Base-by-base conservation (phyloP, 1,284 basidiomycete species). In the Leccinum solheimii region DNA sequence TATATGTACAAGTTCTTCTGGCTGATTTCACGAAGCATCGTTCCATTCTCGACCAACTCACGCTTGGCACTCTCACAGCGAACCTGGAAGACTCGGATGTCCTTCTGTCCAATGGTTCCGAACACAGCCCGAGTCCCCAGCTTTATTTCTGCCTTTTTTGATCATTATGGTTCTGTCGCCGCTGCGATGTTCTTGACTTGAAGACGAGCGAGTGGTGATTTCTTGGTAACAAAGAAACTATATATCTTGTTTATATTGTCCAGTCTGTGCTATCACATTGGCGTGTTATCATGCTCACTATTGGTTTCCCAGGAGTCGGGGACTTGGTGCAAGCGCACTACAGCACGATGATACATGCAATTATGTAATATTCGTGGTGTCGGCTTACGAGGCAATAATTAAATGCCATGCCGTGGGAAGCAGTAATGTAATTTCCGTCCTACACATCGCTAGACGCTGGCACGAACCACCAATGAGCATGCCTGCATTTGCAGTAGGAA, bases 251-350 rank as follows among this genome's bases (percentile, higher is more conserved):
- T n/a, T 0, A 4, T 40, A 40, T 2, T 11, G 32, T 32, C 14
- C 36, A 16, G 14, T 38, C 36, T 38, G 14, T 38, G 14, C 10
- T 32, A 11, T 32, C 32, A 32, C 86, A 27, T 27, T 27, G 27
- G 27, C 27, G 27, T 27, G 27, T 27, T 8, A 27, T 27, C 27
- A 23, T 23, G 23, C 23, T 23, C 23, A 23, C 23, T 23, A 23
- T 27, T 27, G 27, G 27, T 32, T 32, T 32, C 32, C 11, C 10
- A 11, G 11, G 11, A 32, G 32, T 32, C 11, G 10, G 11, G 32
- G 36, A 36, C 36, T 36, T 36, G 34, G 34, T 6, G 36, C 36
- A 14, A 36, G 36, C 36, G 13, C 14, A 34, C 10, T 34, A 34
- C 8, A 27, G 27, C 9, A 30, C 9, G 27, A 30, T 30, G 27